phyloP scores from a whole-genome alignment of 2,329 filamentous ascomycete genomes.

The Fusarium verticillioides region DNA sequence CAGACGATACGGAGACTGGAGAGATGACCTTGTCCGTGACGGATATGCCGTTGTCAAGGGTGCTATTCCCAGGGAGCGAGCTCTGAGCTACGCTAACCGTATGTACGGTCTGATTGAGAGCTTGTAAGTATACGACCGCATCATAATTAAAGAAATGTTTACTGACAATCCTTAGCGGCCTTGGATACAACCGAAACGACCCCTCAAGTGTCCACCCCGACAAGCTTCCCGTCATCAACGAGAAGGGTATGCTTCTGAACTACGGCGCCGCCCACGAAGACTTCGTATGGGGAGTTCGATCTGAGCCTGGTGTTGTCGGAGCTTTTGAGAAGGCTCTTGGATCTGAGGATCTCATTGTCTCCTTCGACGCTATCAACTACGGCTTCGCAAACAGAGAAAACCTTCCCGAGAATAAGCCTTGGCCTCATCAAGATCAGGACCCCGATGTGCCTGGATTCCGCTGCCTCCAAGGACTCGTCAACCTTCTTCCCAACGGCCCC shows the following conservation, averaged over 20 bases:
- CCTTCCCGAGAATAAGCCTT: constrained; percentile 36
- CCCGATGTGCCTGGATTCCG: constrained; percentile 54
- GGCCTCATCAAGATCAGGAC: constrained; percentile 42
- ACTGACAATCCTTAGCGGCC: constrained; percentile 15
- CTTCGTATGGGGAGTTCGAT: constrained; percentile 59
- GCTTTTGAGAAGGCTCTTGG: constrained; percentile 59
- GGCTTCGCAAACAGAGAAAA: constrained; percentile 56
- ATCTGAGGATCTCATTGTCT: constrained; percentile 59
- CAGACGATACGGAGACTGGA: constrained; percentile 38
- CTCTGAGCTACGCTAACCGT: constrained; percentile 39
- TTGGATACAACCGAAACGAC: constrained; percentile 36
- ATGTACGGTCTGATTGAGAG: constrained; percentile 40
- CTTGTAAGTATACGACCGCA: constrained; percentile 12
- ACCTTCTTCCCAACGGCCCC: constrained; percentile 51
- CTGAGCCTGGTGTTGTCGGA: constrained; percentile 57
- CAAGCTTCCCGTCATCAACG: constrained; percentile 43
- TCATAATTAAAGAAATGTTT: fast-evolving
- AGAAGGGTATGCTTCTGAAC: constrained; percentile 59
- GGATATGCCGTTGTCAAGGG: constrained; percentile 38
- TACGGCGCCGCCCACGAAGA: constrained; percentile 61
- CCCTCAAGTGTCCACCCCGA: constrained; percentile 33
- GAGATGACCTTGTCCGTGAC: constrained; percentile 38
- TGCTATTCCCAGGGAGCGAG: constrained; percentile 34
- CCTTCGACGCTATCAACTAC: constrained; percentile 54
- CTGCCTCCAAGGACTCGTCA: constrained; percentile 63